Evolutionary conservation across 2,329 filamentous ascomycete species (phyloP), one percentile per base, ranked within the genome.

Genomic region (Nannizziopsis arthrosporioides): DNA sequence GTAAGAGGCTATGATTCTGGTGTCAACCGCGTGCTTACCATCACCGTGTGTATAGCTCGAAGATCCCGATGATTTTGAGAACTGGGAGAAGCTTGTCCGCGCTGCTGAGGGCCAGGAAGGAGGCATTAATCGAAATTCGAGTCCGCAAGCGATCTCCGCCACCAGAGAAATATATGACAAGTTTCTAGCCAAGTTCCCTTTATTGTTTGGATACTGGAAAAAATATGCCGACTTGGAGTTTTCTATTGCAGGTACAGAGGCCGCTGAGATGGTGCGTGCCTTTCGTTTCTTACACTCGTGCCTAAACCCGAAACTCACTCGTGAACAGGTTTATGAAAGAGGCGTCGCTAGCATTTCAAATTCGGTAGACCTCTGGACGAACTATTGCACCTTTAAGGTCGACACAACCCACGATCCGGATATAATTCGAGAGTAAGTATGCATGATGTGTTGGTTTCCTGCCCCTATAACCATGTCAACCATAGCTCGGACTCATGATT

Each of bases 371-470:
- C 75, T 98, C 51, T 98, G 92, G 92, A 85, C 87, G 46, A 89
- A 94, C 61, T 98, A 95, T 72, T 96, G 90, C 73, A 79, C 82
- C 61, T 96, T 96, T 79, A 96, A 96, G 68, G 88, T 92, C 72
- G 88, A 96, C 66, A 96, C 92, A 50, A 92, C 85, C 58, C 92
- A 98, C 71, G 88, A 94, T 64, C 78, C 86, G 60, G 85, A 93
- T 65, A 77, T 93, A 68, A 93, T 95, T 73, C 83, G 92, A 94
- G 92, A 96, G 92, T 98, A 94, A 96, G 92, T 96, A 77, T 73
- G 69, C 18, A 47, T 17, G 32, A 44, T 70, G 72, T 73, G 74
- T 64, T 67, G 63, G 63, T 81, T 81, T 81, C 75, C 75, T 74
- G 75, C 80, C 76, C 76, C 77, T 59, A 63, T 70, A 70, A 68